Evolutionary conservation across 108 stramenopile genomes (phyloP), one percentile per base, ranked within the genome.

Genomic region (Chaetoceros tenuissimus): DNA sequence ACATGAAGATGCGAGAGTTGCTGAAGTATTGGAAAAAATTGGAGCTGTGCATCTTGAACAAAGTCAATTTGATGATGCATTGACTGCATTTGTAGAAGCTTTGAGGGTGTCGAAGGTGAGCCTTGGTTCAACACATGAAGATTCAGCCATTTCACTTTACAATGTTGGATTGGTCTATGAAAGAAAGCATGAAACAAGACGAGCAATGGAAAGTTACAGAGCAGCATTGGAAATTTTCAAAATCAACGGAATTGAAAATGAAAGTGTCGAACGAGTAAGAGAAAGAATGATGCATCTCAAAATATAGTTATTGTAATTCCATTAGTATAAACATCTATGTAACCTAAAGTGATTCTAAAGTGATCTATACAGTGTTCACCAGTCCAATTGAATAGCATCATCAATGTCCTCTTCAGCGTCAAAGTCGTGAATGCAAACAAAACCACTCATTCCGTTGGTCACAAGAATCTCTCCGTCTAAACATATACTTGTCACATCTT

Each of bases 391-490:
- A 45, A 71, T 71, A 20, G 56, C 60, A 58, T 67, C 44, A 20
- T 61, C 47, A 26, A 31, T 31, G 27, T 67, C 66, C 24, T 71
- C 69, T 13, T 57, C 68, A 7, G 65, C 61, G 19, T 57, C 58
- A 76, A 85, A 85, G 64, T 85, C 84, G 55, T 85, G 84, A 24
- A 85, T 67, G 57, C 84, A 85, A 28, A 85, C 81, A 56, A 57
- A 68, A 13, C 78, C 60, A 8, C 69, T 57, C 76, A 82, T 80
- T 0, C 84, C 84, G 55, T 85, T 64, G 0, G 84, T 85, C 1
- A 83, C 60, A 8, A 83, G 52, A 21, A 75, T 51, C 47, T 77
- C 79, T 17, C 71, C 59, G 28, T 63, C 66, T 18, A 83, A 48
- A 48, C 78, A 82, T 18, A 83, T 48, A 54, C 79, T 80, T 24